Percentiles rank a stretch among this genome's conserved stretches.
phyloP scores from a whole-genome alignment of 805 yeast genomes.

The Kodamaea hsintzibuensis region DNA sequence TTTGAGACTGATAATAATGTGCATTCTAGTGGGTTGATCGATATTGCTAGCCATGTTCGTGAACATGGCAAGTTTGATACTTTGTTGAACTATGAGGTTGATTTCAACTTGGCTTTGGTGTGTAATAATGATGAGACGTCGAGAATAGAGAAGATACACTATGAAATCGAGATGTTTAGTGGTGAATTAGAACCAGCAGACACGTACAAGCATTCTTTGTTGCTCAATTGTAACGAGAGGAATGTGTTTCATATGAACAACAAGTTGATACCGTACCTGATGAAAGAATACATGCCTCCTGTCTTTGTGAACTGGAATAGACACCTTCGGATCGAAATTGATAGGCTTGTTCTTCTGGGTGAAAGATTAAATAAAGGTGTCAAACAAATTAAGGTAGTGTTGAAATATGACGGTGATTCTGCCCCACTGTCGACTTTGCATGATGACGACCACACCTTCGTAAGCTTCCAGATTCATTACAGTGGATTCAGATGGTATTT shows the following conservation, averaged over 20 bases:
- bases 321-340: slow-evolving; percentile 14
- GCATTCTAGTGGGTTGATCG: slow-evolving; percentile 3
- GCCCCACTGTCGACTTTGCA: background rate
- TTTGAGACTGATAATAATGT: background rate
- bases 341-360: slow-evolving; percentile 9
- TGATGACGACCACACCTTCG: slow-evolving; percentile 12
- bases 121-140: slow-evolving; percentile 21
- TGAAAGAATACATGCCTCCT: slow-evolving; percentile 41
- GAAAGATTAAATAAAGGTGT: background rate
- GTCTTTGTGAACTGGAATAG: slow-evolving; percentile 22
- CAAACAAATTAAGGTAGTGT: background rate
- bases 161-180: slow-evolving; percentile 5
- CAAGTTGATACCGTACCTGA: slow-evolving; percentile 34
- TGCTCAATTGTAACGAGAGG: slow-evolving; percentile 33
- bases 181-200: background rate
- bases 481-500: slow-evolving; percentile 28
- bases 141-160: slow-evolving; percentile 17
- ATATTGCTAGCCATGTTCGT: background rate
- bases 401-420: background rate
- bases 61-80: slow-evolving; percentile 12
- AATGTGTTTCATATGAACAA: slow-evolving; percentile 31
- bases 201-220: slow-evolving; percentile 13
- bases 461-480: slow-evolving; percentile 21
- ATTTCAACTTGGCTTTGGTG: slow-evolving; percentile 23
- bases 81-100: slow-evolving; percentile 20